Evolutionary conservation across 2,329 filamentous ascomycete genomes (phyloP), one percentile per base, ranked within the genome.

Genomic region (Ceratocystis cacaofunesta): DNA sequence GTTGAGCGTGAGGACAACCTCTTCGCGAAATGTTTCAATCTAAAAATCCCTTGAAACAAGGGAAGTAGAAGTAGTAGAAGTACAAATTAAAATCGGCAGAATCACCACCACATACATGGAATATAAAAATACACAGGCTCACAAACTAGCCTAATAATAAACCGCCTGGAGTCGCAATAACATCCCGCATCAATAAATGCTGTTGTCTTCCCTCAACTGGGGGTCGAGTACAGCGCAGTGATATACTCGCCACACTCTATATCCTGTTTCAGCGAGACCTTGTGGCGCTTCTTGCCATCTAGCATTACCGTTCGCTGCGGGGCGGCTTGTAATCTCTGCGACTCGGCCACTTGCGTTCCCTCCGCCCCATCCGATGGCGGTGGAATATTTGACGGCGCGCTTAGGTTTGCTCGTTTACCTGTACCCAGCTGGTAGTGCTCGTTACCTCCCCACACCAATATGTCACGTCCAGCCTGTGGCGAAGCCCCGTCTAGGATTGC

Each of bases 361-460:
- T 72, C 72, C 12, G 81, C 81, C 12, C 79, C 76, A 68, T 95
- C 90, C 52, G 92, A 75, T 15, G 90, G 75, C 15, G 90, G 87
- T 41, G 85, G 83, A 64, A 96, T 90, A 72, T 96, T 92, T 1
- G 81, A 80, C 1, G 94, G 94, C 12, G 81, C 80, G 63, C 84
- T 83, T 8, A 88, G 72, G 72, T 97, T 97, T 71, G 84, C 94
- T 68, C 92, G 79, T 78, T 88, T 95, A 32, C 94, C 92, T 0
- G 88, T 96, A 12, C 94, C 94, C 30, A 99, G 82, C 76, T 99
- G 94, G 74, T 88, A 96, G 73, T 87, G 84, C 76, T 97, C 92
- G 71, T 97, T 99, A 64, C 90, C 90, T 68, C 94, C 94, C 90
- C 92, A 99, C 79, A 90, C 95, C 1, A 97, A 74, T 36, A 92